Evolutionary conservation across 345 rosid genomes (phyloP), one percentile per base, ranked within the genome.

Genomic region (Draba incana): DNA sequence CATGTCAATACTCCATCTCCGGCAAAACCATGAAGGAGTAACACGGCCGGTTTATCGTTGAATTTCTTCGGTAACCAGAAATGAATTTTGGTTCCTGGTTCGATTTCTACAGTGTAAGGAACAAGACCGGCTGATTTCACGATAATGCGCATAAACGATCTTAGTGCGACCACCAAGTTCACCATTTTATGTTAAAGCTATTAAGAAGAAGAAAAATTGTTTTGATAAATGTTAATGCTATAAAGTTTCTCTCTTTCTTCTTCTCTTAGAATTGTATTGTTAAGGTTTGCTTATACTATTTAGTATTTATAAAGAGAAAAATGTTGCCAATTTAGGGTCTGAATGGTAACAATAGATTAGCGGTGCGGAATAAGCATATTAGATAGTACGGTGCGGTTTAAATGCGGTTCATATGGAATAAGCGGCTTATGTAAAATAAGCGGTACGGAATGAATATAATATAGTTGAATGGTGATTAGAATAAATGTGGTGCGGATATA

Each of bases 1-100:
- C 94, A 90, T 4, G 94, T 90, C 64, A 87, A 83, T 6, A 90
- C 78, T 3, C 94, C 97, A 31, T 90, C 97, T 2, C 77, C 84
- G 1, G 97, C 94, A 61, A 90, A 90, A 24, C 97, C 97, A 48
- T 90, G 94, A 45, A 90, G 75, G 10, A 90, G 76, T 14, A 88
- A 87, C 8, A 90, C 82, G 1, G 72, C 92, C 4, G 88, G 92
- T 65, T 90, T 50, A 75, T 85, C 10, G 16, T 58, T 10, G 87
- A 88, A 37, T 75, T 81, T 6, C 27, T 64, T 12, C 4, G 97
- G 97, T 52, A 86, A 83, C 94, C 94, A 90, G 75, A 88, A 75
- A 81, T 75, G 79, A 88, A 90, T 83, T 28, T 28, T 65, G 3
- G 94, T 90, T 64, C 90, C 92, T 9, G 83, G 85, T 75, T 90